Evolutionary conservation across 164 flowering plant species (phyloP), one percentile per base, ranked within the genome.

Genomic region (Kingdonia uniflora): DNA sequence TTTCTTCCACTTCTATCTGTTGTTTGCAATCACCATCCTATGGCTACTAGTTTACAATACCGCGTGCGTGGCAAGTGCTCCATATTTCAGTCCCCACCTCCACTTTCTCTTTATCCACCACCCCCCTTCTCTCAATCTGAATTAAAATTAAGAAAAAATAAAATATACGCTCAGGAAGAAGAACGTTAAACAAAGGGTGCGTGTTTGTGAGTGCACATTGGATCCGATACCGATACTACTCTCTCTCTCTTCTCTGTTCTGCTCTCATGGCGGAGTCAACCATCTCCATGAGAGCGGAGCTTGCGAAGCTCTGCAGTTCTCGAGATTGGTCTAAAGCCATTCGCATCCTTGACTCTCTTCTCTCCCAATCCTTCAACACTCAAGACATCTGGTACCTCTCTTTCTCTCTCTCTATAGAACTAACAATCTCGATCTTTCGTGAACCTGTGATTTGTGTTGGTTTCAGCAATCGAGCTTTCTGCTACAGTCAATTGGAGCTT

Each of bases 281-380:
- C 20, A 51, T 54, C 43, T 62, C 85, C 26, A 85, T 84, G 66
- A 71, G 98, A 58, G 57, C 64, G 12, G 81, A 85, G 71, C 80
- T 92, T 14, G 94, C 85, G 19, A 84, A 73, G 69, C 74, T 76
- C 49, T 85, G 98, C 60, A 46, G 66, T 60, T 70, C 86, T 8
- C 74, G 78, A 39, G 74, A 87, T 62, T 92, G 98, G 98, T 92
- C 98, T 51, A 92, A 87, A 67, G 98, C 98, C 14, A 92, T 92
- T 53, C 94, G 98, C 61, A 56, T 87, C 39, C 96, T 92, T 66
- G 96, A 92, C 64, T 84, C 95, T 15, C 75, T 92, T 58, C 73
- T 92, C 62, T 59, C 86, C n/a, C 75, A 72, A 35, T 82, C 90
- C 13, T 77, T 62, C 68, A 37, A 59, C 54, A 73, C 82, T 45